Conservation (phyloP, 208 protist species). For the Histomonas meleagridis region DNA sequence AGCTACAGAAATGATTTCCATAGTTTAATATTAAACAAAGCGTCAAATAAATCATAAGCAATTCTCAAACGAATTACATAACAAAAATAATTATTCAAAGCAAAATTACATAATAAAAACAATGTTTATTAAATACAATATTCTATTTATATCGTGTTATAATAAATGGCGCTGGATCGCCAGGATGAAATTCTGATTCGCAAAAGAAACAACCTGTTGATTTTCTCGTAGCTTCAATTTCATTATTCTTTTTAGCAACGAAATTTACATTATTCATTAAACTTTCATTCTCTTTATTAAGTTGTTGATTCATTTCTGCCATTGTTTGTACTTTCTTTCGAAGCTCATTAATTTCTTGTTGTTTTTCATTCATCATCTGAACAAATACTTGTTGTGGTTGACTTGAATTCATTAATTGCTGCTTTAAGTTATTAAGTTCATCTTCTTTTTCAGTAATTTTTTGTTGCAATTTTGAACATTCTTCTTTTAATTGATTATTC, state of each 20-base stretch:
- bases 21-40: too few species aligned
- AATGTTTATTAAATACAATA: too few species aligned
- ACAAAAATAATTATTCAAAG: too few species aligned
- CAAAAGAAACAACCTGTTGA: background rate
- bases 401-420: background rate
- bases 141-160: constrained; percentile 26
- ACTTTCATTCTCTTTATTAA: background rate
- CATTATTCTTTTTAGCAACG: background rate
- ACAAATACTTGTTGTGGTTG: constrained; percentile 33
- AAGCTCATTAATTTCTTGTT: background rate
- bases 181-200: background rate
- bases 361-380: background rate
- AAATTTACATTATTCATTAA: background rate
- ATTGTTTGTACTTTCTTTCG: background rate
- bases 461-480: background rate
- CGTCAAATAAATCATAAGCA: too few species aligned
- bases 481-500: background rate
- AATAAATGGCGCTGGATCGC: constrained; percentile 11
- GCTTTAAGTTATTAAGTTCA: background rate
- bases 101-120: too few species aligned
- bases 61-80: too few species aligned
- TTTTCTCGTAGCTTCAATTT: background rate
- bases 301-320: background rate
- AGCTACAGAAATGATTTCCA: too few species aligned
- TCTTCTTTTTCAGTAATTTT: background rate